Percentiles rank a stretch among this genome's conserved stretches.
Evolutionary conservation across 371 early-diverging fungal genomes (phyloP).

Genomic region (Mortierella sp.): DNA sequence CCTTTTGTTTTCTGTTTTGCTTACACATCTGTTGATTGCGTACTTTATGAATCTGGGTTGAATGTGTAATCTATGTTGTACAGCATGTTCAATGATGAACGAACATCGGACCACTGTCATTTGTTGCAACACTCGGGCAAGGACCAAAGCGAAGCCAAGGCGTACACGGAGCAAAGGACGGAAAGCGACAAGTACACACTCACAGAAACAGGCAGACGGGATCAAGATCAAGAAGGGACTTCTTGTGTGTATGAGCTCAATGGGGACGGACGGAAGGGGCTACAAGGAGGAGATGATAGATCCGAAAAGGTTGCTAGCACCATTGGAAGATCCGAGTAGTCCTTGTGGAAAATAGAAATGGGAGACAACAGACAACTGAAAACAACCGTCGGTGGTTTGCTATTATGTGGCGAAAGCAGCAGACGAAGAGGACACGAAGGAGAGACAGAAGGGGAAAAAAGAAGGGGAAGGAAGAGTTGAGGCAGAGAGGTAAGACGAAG

Average conservation of each 20-base stretch:
- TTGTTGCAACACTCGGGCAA: no score
- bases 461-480: not conserved
- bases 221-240: not conserved
- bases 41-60: not conserved
- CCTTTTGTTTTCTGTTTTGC: not conserved
- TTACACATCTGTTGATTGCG: not conserved
- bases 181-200: not conserved
- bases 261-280: not conserved
- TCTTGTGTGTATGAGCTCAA: not conserved
- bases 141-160: not conserved
- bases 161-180: not conserved
- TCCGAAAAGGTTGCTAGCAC: not conserved
- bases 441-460: not conserved
- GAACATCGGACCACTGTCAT: not conserved
- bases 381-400: not conserved
- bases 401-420: not conserved
- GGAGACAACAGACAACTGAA: not conserved
- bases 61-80: not conserved
- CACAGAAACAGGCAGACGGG: not conserved
- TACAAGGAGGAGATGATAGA: not conserved
- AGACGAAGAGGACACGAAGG: not conserved
- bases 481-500: not conserved
- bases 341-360: not conserved
- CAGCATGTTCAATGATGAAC: not conserved
- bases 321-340: not conserved